phyloP scores from a whole-genome alignment of 345 rosid genomes.

The Alliaria petiolata region DNA sequence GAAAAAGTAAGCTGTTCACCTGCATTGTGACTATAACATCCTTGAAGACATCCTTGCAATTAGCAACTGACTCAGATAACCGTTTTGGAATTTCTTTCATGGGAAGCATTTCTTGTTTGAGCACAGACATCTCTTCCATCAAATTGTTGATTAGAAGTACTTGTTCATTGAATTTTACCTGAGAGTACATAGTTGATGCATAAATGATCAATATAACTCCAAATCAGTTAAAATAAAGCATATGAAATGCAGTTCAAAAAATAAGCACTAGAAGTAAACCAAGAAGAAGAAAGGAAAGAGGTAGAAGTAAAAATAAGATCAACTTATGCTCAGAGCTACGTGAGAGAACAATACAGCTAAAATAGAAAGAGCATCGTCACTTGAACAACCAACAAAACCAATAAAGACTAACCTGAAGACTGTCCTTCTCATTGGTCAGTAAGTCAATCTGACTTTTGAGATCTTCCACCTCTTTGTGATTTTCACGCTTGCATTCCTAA shows the following conservation, averaged over 20 bases:
- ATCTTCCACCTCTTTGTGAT: conserved; percentile 45
- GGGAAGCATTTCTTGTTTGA: conserved; percentile 45
- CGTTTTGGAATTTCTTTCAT: conserved; percentile 49
- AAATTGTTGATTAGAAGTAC: conserved; percentile 43
- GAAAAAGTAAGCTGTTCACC: conserved; percentile 41
- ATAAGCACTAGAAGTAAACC: neutral
- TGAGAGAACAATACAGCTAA: neutral
- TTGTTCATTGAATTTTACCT: conserved; percentile 66
- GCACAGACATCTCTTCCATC: conserved; percentile 56
- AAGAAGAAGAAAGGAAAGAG: neutral
- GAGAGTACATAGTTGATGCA: conserved; percentile 24
- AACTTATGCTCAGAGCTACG: neutral
- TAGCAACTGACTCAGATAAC: conserved; percentile 43
- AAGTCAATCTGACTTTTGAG: conserved; percentile 59
- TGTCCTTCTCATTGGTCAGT: conserved; percentile 53
- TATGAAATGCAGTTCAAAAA: neutral
- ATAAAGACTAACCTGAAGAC: conserved; percentile 56
- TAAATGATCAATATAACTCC: neutral
- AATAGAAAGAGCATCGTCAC: neutral
- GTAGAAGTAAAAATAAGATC: neutral
- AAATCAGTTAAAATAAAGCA: neutral
- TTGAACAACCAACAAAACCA: neutral
- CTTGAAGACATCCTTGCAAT: conserved; percentile 48
- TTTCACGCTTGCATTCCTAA: conserved; percentile 12
- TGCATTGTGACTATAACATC: conserved; percentile 48